A percentile compares a stretch with the other conserved stretches of the same genome.
These are phyloP conservation scores for Candida orba DNA, from an alignment of 805 yeast species.

Conservation along the genomic window DNA sequence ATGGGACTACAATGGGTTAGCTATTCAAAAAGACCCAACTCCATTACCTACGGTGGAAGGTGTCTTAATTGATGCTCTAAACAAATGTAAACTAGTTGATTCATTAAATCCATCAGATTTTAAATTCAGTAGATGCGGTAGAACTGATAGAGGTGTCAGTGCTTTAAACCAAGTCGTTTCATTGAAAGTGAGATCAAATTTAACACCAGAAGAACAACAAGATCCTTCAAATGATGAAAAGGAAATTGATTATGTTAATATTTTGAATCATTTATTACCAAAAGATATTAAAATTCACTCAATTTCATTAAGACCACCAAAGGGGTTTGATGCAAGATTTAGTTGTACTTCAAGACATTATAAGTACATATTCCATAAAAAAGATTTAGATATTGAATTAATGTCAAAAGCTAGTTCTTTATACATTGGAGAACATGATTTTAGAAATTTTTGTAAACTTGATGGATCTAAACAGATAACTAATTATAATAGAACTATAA, in stretches of 20 bases:
- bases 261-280: conserved; percentile 74
- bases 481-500: conserved; percentile 62
- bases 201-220: conserved; percentile 55
- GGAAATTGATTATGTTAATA: conserved; percentile 71
- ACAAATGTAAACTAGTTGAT: conserved; percentile 57
- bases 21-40: conserved; percentile 68
- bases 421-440: conserved; percentile 76
- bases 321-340: conserved; percentile 83
- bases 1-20: conserved; percentile 91
- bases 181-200: conserved; percentile 60
- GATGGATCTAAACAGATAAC: conserved; percentile 92
- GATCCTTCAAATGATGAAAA: conserved; percentile 47
- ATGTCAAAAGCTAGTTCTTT: conserved; percentile 65
- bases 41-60: conserved; percentile 85
- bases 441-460: conserved; percentile 87
- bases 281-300: conserved; percentile 77
- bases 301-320: conserved; percentile 77
- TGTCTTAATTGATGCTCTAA: conserved; percentile 62
- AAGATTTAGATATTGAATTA: conserved; percentile 45
- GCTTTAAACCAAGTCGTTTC: conserved; percentile 95
- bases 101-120: conserved; percentile 53
- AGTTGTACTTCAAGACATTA: conserved; percentile 85
- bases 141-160: conserved; percentile 95
- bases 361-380: conserved; percentile 64
- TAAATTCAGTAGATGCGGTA: conserved; percentile 82